These are phyloP conservation scores for Kregervanrija pseudodelftensis DNA, from an alignment of 805 yeast genomes.

Conservation along the genomic window DNA sequence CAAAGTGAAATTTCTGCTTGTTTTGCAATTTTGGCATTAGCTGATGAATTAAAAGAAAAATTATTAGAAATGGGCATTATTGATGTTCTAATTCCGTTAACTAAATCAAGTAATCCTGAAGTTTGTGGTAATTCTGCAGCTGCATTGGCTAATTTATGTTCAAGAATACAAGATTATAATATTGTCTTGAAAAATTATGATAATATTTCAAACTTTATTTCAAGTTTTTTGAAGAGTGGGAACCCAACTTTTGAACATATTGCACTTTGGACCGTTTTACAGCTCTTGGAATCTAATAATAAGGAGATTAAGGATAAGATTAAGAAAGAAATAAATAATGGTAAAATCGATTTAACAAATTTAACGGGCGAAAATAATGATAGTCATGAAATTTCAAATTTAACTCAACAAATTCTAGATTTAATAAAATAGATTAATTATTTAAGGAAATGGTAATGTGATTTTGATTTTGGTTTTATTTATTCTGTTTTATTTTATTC, in stretches of 20 bases:
- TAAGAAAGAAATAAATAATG: slow-evolving; percentile 26
- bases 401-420: slow-evolving; percentile 31
- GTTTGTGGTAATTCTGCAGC: slow-evolving; percentile 99
- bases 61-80: slow-evolving; percentile 77
- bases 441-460: too few relatives aligned
- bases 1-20: slow-evolving; percentile 97
- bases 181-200: slow-evolving; percentile 81
- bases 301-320: slow-evolving; percentile 40
- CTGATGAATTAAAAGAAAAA: slow-evolving; percentile 86
- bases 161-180: slow-evolving; percentile 78
- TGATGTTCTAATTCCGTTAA: slow-evolving; percentile 86
- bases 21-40: slow-evolving; percentile 91
- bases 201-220: slow-evolving; percentile 80
- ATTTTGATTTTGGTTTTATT: too few relatives aligned
- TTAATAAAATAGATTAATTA: slow-evolving; percentile 20
- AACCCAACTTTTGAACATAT: slow-evolving; percentile 96
- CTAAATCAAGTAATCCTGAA: slow-evolving; percentile 81
- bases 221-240: slow-evolving; percentile 70
- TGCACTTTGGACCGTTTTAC: slow-evolving; percentile 94
- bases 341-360: slow-evolving; percentile 27
- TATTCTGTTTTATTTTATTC: too few relatives aligned
- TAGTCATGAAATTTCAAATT: slow-evolving; percentile 30
- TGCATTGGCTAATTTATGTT: slow-evolving; percentile 90
- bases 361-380: slow-evolving; percentile 30
- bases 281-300: slow-evolving; percentile 83